These are phyloP conservation scores for Singerocomus inundabilis DNA, from an alignment of 1,284 basidiomycete genomes.

Conservation along the genomic window DNA sequence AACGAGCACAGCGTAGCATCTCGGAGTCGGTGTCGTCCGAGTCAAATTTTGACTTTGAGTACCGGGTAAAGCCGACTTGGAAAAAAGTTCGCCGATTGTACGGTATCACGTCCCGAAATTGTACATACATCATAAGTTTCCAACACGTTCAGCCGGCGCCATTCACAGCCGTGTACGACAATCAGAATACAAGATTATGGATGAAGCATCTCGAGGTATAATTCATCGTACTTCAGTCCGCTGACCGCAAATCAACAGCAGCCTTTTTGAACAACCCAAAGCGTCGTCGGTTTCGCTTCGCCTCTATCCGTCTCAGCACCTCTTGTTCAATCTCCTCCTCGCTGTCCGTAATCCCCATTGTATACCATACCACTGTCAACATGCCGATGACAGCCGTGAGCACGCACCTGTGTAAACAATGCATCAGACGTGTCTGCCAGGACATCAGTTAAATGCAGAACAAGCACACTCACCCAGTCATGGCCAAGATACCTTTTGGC, in stretches of 20 bases:
- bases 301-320: conserved; percentile 51
- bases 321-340: conserved; percentile 80
- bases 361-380: conserved; percentile 80
- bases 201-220: too few relatives aligned
- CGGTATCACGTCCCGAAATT: too few relatives aligned
- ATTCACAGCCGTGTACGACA: too few relatives aligned
- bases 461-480: conserved; percentile 60
- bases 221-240: background rate
- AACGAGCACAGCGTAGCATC: conserved; percentile 31
- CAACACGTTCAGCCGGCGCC: too few relatives aligned
- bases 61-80: conserved; percentile 27
- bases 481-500: conserved; percentile 76
- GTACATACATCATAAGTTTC: too few relatives aligned
- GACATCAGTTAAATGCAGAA: background rate
- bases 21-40: conserved; percentile 5
- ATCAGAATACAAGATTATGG: too few relatives aligned
- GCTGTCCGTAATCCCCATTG: conserved; percentile 60
- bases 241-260: background rate
- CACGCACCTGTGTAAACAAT: conserved; percentile 54
- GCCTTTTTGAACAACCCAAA: conserved; percentile 30
- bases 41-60: conserved; percentile 12
- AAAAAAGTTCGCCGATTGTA: too few relatives aligned
- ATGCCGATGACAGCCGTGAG: conserved; percentile 82
- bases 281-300: conserved; percentile 48
- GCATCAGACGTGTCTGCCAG: background rate